phyloP scores from a whole-genome alignment of 331 rosid species.

The Acacia concinna region DNA sequence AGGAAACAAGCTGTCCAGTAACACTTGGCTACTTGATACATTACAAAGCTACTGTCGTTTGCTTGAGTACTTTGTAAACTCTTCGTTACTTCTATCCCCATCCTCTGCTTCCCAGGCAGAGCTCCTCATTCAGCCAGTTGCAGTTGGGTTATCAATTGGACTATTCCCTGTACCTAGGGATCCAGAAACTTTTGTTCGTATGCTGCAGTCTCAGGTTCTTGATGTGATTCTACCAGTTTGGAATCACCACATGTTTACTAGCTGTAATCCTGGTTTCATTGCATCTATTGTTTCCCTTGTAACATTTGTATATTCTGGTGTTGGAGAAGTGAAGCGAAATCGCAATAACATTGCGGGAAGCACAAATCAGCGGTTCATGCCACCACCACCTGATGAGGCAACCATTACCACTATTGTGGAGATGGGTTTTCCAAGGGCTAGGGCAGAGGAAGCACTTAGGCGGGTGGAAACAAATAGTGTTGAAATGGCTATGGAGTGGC shows the following conservation, averaged over 20 bases:
- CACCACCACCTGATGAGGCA: constrained; percentile 94
- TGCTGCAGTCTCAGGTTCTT: constrained; percentile 95
- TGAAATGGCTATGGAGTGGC: constrained; percentile 99
- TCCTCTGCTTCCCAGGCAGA: constrained; percentile 87
- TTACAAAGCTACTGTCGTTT: constrained; percentile 79
- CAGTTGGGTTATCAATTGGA: constrained; percentile 95
- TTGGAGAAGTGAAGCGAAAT: constrained; percentile 87
- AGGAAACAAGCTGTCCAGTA: constrained; percentile 65
- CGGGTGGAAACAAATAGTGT: constrained; percentile 95
- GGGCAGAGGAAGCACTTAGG: constrained; percentile 99
- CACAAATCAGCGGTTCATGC: constrained; percentile 70
- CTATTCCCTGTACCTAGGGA: constrained; percentile 97
- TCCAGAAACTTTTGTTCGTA: constrained; percentile 92
- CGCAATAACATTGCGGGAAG: constrained; percentile 69
- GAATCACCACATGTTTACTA: constrained; percentile 84
- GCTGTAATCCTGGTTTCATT: constrained; percentile 78
- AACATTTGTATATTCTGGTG: constrained; percentile 89
- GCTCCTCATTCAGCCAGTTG: constrained; percentile 93
- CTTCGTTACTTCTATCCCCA: constrained; percentile 84
- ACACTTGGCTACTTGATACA: constrained; percentile 88
- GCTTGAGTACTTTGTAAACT: constrained; percentile 93
- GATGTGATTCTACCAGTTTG: constrained; percentile 87
- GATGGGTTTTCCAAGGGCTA: constrained; percentile 96
- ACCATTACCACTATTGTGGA: constrained; percentile 87
- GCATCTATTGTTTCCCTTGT: constrained; percentile 86